phyloP scores from a whole-genome alignment of 306 rosid genomes.

The Dryas octopetala region DNA sequence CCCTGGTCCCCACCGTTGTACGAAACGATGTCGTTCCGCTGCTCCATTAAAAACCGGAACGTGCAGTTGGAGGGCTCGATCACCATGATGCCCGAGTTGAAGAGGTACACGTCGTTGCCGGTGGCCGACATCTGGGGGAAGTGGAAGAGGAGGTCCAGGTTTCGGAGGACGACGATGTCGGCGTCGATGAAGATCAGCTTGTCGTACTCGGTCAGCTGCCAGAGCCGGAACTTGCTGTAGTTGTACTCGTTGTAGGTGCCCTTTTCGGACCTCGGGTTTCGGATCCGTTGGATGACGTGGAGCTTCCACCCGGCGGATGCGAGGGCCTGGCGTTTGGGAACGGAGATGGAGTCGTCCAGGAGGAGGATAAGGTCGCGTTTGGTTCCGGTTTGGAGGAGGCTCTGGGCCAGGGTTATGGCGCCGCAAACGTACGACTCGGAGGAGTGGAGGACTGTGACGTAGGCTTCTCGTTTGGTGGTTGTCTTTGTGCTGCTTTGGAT shows the following conservation, averaged over 20 bases:
- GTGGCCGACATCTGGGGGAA: slow-evolving; percentile 86
- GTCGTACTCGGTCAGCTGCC: slow-evolving; percentile 83
- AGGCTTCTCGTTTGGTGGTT: slow-evolving; percentile 67
- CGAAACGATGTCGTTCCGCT: slow-evolving; percentile 52
- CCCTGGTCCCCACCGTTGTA: slow-evolving; percentile 98
- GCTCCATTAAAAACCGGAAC: slow-evolving; percentile 53
- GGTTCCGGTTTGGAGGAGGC: slow-evolving; percentile 70
- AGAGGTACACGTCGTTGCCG: slow-evolving; percentile 79
- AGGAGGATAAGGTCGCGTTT: slow-evolving; percentile 80
- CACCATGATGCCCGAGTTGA: slow-evolving; percentile 93
- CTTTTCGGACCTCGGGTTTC: slow-evolving; percentile 68
- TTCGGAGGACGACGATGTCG: slow-evolving; percentile 75
- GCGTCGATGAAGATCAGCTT: slow-evolving; percentile 80
- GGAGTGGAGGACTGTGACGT: slow-evolving; percentile 83
- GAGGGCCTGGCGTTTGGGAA: slow-evolving; percentile 51
- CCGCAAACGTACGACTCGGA: slow-evolving; percentile 79
- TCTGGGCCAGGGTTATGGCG: slow-evolving; percentile 77
- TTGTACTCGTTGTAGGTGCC: slow-evolving; percentile 87
- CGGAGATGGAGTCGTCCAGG: slow-evolving; percentile 65
- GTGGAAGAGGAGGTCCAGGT: slow-evolving; percentile 79
- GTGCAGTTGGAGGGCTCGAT: slow-evolving; percentile 92
- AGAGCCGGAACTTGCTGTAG: slow-evolving; percentile 88
- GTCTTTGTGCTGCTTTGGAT: slow-evolving; percentile 39
- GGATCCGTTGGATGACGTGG: slow-evolving; percentile 62
- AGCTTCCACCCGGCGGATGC: slow-evolving; percentile 69